These are phyloP conservation scores for Venturia oleaginea DNA, from an alignment of 2,329 filamentous ascomycete species.

Conservation along the genomic window DNA sequence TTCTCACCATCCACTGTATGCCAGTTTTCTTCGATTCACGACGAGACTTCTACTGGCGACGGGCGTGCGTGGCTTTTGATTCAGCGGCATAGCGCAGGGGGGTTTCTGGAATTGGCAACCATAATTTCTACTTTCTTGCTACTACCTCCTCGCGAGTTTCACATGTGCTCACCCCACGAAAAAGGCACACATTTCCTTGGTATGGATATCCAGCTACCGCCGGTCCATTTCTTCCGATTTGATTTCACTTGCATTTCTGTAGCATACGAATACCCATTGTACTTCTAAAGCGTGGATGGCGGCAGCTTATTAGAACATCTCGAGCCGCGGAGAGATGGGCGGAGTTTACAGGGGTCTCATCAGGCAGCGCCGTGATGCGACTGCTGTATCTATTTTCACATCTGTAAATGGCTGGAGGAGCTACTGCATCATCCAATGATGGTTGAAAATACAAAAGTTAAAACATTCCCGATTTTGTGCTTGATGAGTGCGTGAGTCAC, in stretches of 20 bases:
- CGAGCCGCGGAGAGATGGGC: background rate
- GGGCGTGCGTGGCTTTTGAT: background rate
- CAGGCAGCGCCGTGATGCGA: conserved; percentile 3
- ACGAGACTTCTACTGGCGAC: background rate
- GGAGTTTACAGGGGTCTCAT: background rate
- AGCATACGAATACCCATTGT: conserved; percentile 4
- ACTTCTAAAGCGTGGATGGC: background rate
- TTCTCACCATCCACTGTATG: background rate
- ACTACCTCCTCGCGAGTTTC: background rate
- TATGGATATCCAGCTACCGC: background rate
- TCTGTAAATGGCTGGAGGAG: background rate
- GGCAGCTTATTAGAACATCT: background rate
- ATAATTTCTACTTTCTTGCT: background rate
- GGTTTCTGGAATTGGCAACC: background rate
- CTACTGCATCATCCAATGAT: background rate
- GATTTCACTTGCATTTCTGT: conserved; percentile 6
- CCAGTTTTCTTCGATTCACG: background rate
- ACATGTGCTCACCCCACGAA: background rate
- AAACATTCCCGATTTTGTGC: background rate
- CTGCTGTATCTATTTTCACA: background rate
- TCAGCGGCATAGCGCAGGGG: conserved; percentile 6
- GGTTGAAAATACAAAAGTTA: background rate
- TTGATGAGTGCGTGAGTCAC: too few species aligned
- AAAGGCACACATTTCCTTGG: background rate
- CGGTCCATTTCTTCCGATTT: background rate